Evolutionary conservation across 106 monocot genomes (phyloP), one percentile per base, ranked within the genome.

Genomic region (Dendrobium nobile): DNA sequence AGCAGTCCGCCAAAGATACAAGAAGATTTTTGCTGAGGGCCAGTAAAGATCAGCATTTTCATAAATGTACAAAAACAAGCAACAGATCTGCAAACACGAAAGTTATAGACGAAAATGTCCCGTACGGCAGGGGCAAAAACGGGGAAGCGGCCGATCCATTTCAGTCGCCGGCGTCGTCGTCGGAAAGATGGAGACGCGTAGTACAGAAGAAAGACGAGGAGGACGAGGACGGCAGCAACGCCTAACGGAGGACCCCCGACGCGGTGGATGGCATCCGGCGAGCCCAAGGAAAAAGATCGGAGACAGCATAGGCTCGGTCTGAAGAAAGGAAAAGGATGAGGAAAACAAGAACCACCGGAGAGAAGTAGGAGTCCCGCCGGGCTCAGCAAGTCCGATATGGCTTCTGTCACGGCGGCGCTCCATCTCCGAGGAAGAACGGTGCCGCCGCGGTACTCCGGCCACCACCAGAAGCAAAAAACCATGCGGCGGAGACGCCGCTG

Each of bases 241-340:
- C 92, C 92, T 75, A 95, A 18, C 11, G 92, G 95, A 41, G 95
- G 91, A 4, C 92, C 95, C 3, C 92, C 95, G 80, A 91, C 89
- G 47, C 87, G 87, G 89, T 92, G 92, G 77, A 92, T 85, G 87
- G 92, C 89, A 79, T 95, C n/a, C 10, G 87, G 92, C 9, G 90
- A 83, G 2, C 88, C 91, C 59, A 83, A 73, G 80, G 87, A 81
- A 85, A 92, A 85, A 85, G 41, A 84, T 83, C 84, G 72, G 90
- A 80, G 77, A 88, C 20, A 47, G 89, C 87, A 79, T 78, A 41
- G 54, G 82, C 87, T 22, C 90, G 87, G 73, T 92, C 95, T 51
- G 92, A 89, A 74, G 95, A 92, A 78, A 95, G 89, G 86, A 92
- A 89, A 19, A 87, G 85, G 86, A 95, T 95, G 78, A 91, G 11